A percentile compares a stretch with the other conserved stretches of the same genome.
These are phyloP conservation scores for Hemisphaericaspora lyxosophila DNA, from an alignment of 1,139 yeast species.

Conservation along the genomic window DNA sequence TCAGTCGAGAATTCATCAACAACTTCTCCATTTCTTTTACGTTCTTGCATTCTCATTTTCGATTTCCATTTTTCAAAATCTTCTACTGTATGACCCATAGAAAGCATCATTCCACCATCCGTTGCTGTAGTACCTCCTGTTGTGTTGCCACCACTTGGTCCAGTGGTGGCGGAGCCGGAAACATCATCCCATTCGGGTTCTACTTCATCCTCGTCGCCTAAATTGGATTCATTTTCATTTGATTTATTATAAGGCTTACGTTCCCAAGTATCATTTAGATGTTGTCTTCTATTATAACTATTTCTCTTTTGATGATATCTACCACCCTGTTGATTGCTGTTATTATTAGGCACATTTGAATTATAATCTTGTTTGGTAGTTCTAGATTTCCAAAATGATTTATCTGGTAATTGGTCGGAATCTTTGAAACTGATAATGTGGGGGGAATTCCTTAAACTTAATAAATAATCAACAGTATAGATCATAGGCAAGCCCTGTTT, in stretches of 20 bases:
- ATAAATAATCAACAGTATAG: conserved; percentile 41
- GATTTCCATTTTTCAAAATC: conserved; percentile 75
- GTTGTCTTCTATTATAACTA: conserved; percentile 13
- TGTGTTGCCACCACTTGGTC: not conserved
- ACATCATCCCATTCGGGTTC: conserved; percentile 52
- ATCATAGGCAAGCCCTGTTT: conserved; percentile 20
- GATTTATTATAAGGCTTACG: conserved; percentile 23
- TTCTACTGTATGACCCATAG: conserved; percentile 59
- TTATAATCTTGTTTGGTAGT: conserved; percentile 1
- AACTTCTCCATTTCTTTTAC: conserved; percentile 49
- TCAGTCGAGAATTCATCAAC: conserved; percentile 19
- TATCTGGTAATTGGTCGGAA: conserved; percentile 36
- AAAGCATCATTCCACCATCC: conserved; percentile 18
- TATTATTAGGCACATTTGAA: conserved; percentile 1
- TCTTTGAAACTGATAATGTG: conserved; percentile 28
- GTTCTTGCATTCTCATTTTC: conserved; percentile 57
- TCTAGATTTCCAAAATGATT: conserved; percentile 42
- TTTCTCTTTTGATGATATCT: conserved; percentile 15
- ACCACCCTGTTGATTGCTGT: conserved; percentile 5
- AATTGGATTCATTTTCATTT: conserved; percentile 35
- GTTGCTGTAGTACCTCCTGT: conserved; percentile 18
- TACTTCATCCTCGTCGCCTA: conserved; percentile 42
- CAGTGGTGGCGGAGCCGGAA: conserved; percentile 4
- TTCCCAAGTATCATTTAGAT: conserved; percentile 30
- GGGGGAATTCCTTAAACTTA: conserved; percentile 37